Evolutionary conservation across 2,329 filamentous ascomycete genomes (phyloP).

Genomic region (Chaetomium strumarium): DNA sequence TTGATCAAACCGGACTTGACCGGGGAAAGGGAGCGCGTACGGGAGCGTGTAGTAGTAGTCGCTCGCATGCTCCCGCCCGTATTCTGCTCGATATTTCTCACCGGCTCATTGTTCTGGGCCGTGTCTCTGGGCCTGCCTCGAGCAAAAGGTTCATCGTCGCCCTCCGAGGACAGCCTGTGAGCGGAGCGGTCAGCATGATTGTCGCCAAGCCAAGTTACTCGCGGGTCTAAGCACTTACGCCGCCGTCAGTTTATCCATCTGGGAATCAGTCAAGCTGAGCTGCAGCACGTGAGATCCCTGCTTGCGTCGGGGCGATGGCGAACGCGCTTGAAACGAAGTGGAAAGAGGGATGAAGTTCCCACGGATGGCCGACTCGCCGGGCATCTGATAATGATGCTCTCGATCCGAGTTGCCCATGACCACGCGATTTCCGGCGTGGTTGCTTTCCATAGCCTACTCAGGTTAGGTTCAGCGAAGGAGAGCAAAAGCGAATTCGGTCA

Average conservation of each 20-base stretch:
- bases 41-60: constrained; percentile 2
- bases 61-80: constrained; percentile 9
- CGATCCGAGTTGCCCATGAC: constrained; percentile 1
- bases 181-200: background rate
- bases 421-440: background rate
- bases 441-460: background rate
- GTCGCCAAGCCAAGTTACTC: background rate
- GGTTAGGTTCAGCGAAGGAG: background rate
- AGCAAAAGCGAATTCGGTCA: background rate
- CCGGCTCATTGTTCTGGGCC: background rate
- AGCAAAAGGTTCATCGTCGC: background rate
- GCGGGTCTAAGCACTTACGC: constrained; percentile 32
- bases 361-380: constrained; percentile 28
- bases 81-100: background rate
- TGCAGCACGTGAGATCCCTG: constrained; percentile 37
- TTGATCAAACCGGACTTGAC: constrained; percentile 15
- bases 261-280: constrained; percentile 43
- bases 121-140: constrained; percentile 2
- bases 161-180: constrained; percentile 14
- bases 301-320: constrained; percentile 34
- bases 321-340: constrained; percentile 22
- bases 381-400: background rate
- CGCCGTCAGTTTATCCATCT: constrained; percentile 43
- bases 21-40: constrained; percentile 23
- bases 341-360: constrained; percentile 36